Evolutionary conservation across 2,329 filamentous ascomycete genomes (phyloP), one percentile per base, ranked within the genome.

Genomic region (Aspergillus pseudoglaucus): DNA sequence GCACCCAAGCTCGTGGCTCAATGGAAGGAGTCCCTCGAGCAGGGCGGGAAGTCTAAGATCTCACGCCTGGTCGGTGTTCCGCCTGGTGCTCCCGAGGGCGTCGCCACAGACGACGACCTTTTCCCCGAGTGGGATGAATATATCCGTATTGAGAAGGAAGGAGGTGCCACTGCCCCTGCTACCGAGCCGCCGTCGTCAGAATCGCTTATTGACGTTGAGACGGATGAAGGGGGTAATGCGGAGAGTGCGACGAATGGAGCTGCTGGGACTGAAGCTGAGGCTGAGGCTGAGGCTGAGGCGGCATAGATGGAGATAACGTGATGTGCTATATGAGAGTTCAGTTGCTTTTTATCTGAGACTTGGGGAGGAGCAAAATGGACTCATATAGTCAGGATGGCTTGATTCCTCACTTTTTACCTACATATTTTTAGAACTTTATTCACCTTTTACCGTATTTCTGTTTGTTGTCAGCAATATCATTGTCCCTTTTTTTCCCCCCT

Each of bases 51-150:
- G 76, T 80, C 78, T 9, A 88, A 93, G 56, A 86, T 97, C 3
- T 82, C 87, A 9, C 86, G 91, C 71, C 77, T 90, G 44, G 80
- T 98, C 46, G 91, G 87, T 51, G 79, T 88, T 0, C 93, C 93
- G 0, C 87, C 82, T 0, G 84, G 87, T 58, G 88, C 90, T 50
- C 71, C 70, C 2, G 77, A 78, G 51, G 52, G 60, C 32, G 49
- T 55, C n/a, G 53, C 57, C 12, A 73, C 75, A 6, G 79, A 82
- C 51, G 86, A 86, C 37, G 90, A 95, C 2, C 78, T 98, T 58
- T 98, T 98, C 73, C 91, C 91, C 0, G 89, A 96, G 62, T 98
- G 93, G 93, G 87, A 95, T 4, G 86, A 93, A 68, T 96, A 88
- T 75, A 65, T 97, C 58, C 78, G 80, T 62, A 66, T 95, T 53